phyloP scores from a whole-genome alignment of 1,284 basidiomycete species.

The Termitomyces sp. region DNA sequence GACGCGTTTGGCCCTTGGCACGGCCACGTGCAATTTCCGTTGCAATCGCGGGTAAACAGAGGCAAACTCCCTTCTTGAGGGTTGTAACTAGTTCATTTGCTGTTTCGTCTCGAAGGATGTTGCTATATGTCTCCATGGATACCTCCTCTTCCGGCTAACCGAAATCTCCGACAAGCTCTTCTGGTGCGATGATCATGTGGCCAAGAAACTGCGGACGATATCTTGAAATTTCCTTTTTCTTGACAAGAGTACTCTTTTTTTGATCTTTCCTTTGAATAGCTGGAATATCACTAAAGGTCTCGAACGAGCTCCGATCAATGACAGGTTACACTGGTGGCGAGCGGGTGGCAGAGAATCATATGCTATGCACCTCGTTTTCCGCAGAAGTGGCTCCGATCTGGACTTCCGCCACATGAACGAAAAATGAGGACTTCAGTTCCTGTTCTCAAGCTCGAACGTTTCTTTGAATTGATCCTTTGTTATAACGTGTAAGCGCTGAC shows the following conservation, averaged over 20 bases:
- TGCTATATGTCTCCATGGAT: conserved; percentile 3
- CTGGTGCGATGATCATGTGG: not conserved
- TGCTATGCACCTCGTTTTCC: not conserved
- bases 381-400: not conserved
- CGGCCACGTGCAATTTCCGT: conserved; percentile 5
- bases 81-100: conserved; percentile 2
- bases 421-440: not conserved
- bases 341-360: not conserved
- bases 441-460: not conserved
- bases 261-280: not conserved
- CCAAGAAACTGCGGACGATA: not conserved
- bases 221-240: not conserved
- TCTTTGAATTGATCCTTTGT: not conserved
- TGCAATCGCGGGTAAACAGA: conserved; percentile 9
- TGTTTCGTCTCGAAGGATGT: not conserved
- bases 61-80: conserved; percentile 3
- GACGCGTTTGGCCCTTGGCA: conserved; percentile 6
- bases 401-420: not conserved
- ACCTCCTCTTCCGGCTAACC: not conserved
- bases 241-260: not conserved
- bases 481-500: not conserved
- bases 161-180: not conserved
- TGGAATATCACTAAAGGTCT: not conserved
- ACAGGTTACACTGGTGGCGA: not conserved
- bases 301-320: not conserved